Evolutionary conservation across 306 rosid species (phyloP).

Genomic region (Gillenia trifoliata): DNA sequence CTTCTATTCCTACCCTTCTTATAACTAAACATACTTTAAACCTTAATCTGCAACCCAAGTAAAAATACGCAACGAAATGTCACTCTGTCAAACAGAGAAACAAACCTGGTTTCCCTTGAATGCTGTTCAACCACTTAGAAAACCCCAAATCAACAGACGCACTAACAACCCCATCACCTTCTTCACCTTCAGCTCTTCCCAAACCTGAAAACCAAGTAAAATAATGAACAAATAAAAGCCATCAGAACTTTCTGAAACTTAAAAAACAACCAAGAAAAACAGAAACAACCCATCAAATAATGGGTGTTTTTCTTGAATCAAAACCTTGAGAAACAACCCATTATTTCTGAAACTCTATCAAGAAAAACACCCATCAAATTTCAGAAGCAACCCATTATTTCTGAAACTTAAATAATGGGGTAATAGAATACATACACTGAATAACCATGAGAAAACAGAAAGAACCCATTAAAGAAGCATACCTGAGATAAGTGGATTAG

Average conservation of each 20-base stretch:
- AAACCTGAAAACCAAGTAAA: slow-evolving; percentile 41
- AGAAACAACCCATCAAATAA: no score
- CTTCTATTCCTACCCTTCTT: neutral
- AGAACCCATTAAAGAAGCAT: neutral
- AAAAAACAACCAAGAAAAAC: neutral
- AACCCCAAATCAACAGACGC: slow-evolving; percentile 82
- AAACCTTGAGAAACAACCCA: no score
- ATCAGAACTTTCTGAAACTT: neutral
- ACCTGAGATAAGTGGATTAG: slow-evolving; percentile 82
- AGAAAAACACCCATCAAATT: neutral
- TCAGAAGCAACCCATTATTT: no score
- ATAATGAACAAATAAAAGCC: neutral
- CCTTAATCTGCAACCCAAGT: no score
- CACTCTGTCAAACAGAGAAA: neutral
- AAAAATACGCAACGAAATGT: neutral
- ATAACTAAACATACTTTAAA: neutral
- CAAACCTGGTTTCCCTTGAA: slow-evolving; percentile 81
- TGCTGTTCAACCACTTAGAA: slow-evolving; percentile 66
- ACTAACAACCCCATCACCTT: slow-evolving; percentile 29
- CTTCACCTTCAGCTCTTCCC: slow-evolving; percentile 20
- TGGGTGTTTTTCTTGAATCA: no score
- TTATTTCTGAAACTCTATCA: neutral
- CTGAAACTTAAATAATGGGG: neutral
- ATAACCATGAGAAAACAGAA: neutral
- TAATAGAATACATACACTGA: neutral